Evolutionary conservation across 306 rosid genomes (phyloP).

Genomic region (Medicago ruthenica): DNA sequence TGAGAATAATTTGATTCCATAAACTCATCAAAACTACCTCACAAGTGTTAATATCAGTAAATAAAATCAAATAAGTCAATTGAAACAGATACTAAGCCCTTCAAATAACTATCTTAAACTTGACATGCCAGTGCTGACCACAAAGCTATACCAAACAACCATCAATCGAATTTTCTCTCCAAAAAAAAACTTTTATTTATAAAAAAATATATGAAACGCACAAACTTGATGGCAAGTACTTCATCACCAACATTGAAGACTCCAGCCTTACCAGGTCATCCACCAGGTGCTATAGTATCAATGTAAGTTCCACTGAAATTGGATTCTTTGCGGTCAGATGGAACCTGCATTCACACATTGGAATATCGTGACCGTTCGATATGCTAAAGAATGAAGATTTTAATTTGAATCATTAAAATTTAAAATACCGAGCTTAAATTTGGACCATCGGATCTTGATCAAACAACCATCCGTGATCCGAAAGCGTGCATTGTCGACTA

Average conservation of each 20-base stretch:
- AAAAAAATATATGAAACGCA: conserved; percentile 2
- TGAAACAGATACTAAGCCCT: neutral
- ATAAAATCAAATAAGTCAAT: neutral
- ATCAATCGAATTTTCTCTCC: conserved; percentile 23
- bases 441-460: too few species aligned
- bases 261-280: conserved; percentile 76
- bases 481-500: too few species aligned
- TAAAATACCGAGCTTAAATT: too few species aligned
- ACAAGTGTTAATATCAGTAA: neutral
- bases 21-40: neutral
- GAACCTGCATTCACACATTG: too few species aligned
- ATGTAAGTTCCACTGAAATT: conserved; percentile 95
- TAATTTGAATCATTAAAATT: too few species aligned
- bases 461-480: too few species aligned
- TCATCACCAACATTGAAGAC: conserved; percentile 81
- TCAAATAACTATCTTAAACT: conserved; percentile 19
- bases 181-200: conserved; percentile 18
- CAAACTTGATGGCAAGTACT: conserved; percentile 84
- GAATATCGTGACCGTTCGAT: too few species aligned
- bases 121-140: conserved; percentile 14
- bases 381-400: too few species aligned
- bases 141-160: neutral
- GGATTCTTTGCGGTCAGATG: too few species aligned
- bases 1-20: neutral
- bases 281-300: conserved; percentile 94